Evolutionary conservation across 2,329 filamentous ascomycete species (phyloP).

Genomic region (Ambrosiella beaveri): DNA sequence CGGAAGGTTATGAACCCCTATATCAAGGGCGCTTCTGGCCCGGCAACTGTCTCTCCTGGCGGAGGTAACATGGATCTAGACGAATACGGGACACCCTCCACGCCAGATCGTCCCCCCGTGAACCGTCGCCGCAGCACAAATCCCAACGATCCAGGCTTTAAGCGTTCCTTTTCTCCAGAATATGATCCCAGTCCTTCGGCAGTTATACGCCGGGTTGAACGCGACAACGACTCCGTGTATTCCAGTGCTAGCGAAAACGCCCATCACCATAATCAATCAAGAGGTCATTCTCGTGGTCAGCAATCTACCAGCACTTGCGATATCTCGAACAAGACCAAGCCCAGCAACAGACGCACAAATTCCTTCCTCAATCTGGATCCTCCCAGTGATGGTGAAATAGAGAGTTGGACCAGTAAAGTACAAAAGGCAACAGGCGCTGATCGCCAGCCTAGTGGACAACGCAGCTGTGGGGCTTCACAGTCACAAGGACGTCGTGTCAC

Average conservation of each 20-base stretch:
- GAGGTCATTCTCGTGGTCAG: not conserved
- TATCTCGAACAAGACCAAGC: conserved; percentile 21
- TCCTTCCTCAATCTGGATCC: conserved; percentile 34
- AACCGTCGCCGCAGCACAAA: conserved; percentile 8
- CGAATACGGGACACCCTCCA: conserved; percentile 9
- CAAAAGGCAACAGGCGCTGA: not conserved
- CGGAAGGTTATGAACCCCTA: conserved; percentile 80
- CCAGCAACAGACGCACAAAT: conserved; percentile 23
- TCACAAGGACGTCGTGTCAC: not conserved
- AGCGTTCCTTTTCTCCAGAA: conserved; percentile 54
- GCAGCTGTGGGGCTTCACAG: conserved; percentile 2
- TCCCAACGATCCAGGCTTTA: conserved; percentile 17
- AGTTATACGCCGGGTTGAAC: conserved; percentile 47
- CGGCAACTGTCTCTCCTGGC: conserved; percentile 1
- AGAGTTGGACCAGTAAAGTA: conserved; percentile 10
- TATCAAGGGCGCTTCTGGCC: conserved; percentile 25
- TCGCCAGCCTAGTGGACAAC: not conserved
- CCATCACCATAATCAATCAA: not conserved
- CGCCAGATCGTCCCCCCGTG: conserved; percentile 7
- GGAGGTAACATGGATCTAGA: conserved; percentile 3
- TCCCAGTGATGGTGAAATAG: conserved; percentile 30
- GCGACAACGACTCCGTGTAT: conserved; percentile 22
- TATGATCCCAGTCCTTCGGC: conserved; percentile 58
- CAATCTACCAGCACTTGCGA: conserved; percentile 15
- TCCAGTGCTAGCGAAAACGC: conserved; percentile 13